Evolutionary conservation across 371 early-diverging fungal genomes (phyloP).

Genomic region (Rhizomucor miehei): DNA sequence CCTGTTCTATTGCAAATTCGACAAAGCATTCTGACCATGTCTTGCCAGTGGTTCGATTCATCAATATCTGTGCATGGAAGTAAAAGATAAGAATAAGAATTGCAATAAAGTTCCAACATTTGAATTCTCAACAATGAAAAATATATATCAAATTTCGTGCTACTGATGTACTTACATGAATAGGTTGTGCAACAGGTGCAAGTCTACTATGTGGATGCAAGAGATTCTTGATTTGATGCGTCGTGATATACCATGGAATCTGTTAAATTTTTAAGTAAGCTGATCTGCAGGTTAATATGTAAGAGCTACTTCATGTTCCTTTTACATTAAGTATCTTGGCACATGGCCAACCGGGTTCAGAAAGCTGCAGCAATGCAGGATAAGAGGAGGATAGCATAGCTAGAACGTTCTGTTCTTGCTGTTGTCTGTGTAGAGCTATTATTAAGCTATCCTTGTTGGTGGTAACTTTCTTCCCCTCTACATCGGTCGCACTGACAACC

Average conservation of each 20-base stretch:
- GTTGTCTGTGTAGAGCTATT: too few relatives aligned
- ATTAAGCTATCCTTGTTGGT: too few relatives aligned
- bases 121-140: too few relatives aligned
- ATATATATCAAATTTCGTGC: too few relatives aligned
- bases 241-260: constrained; percentile 32
- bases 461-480: too few relatives aligned
- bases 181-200: constrained; percentile 21
- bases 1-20: constrained; percentile 29
- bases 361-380: too few relatives aligned
- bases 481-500: too few relatives aligned
- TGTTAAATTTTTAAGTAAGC: background rate
- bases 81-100: background rate
- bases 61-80: constrained; percentile 12
- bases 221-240: constrained; percentile 15
- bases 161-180: constrained; percentile 28
- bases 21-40: constrained; percentile 45
- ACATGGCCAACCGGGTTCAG: background rate
- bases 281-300: background rate
- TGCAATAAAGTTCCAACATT: too few relatives aligned
- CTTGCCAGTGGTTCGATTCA: constrained; percentile 44
- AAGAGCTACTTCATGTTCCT: background rate
- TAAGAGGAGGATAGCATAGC: too few relatives aligned
- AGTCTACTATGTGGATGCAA: constrained; percentile 9
- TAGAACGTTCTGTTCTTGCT: too few relatives aligned
- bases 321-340: background rate